Evolutionary conservation across 257 asterid genomes (phyloP), one percentile per base, ranked within the genome.

Genomic region (Solanum etuberosum): DNA sequence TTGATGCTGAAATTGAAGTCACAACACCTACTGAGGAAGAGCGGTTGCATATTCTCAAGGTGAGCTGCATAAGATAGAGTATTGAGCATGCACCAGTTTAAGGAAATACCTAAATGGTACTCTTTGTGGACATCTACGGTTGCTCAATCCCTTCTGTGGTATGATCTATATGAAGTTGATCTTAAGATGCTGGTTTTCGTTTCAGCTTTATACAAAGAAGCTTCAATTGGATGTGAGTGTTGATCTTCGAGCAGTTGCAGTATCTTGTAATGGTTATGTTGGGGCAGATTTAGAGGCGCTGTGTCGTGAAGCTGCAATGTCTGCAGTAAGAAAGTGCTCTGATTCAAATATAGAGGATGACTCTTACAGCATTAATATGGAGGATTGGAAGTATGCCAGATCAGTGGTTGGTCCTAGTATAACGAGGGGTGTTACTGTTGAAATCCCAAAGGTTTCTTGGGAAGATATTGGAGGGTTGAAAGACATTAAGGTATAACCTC

Each of bases 231-330:
- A 94, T 92, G 90, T 91, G 23, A 80, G 46, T 84, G 94, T 93
- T 86, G 93, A 95, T 88, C 92, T 97, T 80, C 90, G 86, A 86
- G 88, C 92, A 43, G 87, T 95, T 87, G 99, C 98, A 84, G 95
- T 93, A 84, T 93, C 97, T 88, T 97, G 99, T 92, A 95, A 94
- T 90, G 99, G 99, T 31, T 95, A 92, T 89, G 98, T 95, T 82
- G 99, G 99, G 86, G 99, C 99, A 86, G 99, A 95, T 91, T 87
- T 97, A 89, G 97, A 95, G 93, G 99, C 98, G 42, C 88, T 95
- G 90, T 95, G 99, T 84, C 99, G 99, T 32, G 98, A 95, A 92
- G 98, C 99, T 87, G 89, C 91, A 86, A 87, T 91, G 85, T 92
- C 95, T 46, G 95, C 98, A 40, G 72, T 88, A 48, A 93, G 92